A percentile compares a stretch with the other conserved stretches of the same genome.
These are phyloP conservation scores for Obba rivulosa DNA, from an alignment of 768 basidiomycete species.

Conservation along the genomic window DNA sequence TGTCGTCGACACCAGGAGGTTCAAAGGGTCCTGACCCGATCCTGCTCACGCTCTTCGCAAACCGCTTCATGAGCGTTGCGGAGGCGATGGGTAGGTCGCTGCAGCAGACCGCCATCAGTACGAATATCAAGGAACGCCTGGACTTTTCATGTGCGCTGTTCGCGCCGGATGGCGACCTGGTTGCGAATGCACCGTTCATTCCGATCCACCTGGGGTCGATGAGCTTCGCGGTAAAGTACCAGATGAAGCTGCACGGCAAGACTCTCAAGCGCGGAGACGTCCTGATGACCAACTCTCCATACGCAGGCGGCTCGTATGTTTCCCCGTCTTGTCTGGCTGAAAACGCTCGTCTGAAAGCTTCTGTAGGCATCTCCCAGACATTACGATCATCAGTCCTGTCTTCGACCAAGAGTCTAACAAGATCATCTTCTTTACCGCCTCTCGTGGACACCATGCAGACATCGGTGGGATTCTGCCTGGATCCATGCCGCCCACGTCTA, in stretches of 20 bases:
- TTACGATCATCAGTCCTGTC: constrained; percentile 92
- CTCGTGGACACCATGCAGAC: constrained; percentile 91
- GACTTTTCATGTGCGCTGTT: constrained; percentile 96
- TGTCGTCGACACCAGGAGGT: constrained; percentile 11
- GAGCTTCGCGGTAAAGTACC: constrained; percentile 90
- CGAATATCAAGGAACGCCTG: constrained; percentile 93
- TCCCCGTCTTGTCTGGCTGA: too few relatives aligned
- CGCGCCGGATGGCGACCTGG: constrained; percentile 88
- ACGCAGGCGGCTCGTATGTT: constrained; percentile 82
- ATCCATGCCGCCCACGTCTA: constrained; percentile 92
- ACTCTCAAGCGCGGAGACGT: constrained; percentile 86
- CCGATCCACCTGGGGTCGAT: constrained; percentile 85
- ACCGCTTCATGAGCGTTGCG: constrained; percentile 96
- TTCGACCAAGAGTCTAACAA: constrained; percentile 59
- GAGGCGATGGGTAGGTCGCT: constrained; percentile 93
- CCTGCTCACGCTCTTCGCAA: constrained; percentile 85
- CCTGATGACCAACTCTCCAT: constrained; percentile 87
- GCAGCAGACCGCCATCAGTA: constrained; percentile 87
- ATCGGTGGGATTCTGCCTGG: constrained; percentile 90
- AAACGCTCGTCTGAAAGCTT: neutral
- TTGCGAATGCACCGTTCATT: constrained; percentile 92
- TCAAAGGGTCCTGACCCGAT: constrained; percentile 70
- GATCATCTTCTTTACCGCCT: constrained; percentile 91
- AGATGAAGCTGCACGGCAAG: constrained; percentile 72
- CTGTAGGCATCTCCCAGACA: constrained; percentile 72